Evolutionary conservation across 148 eudicot genomes (phyloP), one percentile per base, ranked within the genome.

Genomic region (Silene latifolia): DNA sequence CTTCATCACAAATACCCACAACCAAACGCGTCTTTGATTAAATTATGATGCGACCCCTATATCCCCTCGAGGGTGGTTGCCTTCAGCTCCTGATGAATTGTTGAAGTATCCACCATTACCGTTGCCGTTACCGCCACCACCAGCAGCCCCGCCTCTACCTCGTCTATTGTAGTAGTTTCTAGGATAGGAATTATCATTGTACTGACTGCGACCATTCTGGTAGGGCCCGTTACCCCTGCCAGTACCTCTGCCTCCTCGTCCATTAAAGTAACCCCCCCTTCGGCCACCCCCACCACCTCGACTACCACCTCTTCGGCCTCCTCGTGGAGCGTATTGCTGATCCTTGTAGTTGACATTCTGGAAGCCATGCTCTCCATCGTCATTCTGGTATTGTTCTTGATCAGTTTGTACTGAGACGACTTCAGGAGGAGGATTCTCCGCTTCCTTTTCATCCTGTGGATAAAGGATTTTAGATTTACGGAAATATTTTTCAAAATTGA

Each of bases 151-250:
- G 5, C 90, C 35, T 53, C 89, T 86, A 3, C 86, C 72, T 48
- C 86, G 67, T 23, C 83, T 74, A 63, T 80, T 42, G 80, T 85
- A 76, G 66, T 83, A 63, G 82, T 82, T 88, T 47, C 90, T 85
- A 0, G 88, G 89, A 58, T 86, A 85, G 76, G 83, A 86, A 70
- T 84, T 90, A 9, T 90, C 97, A 70, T 86, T 80, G 67, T 74
- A 86, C 77, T 89, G 97, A 79, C 71, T 73, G 62, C 92, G 89
- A 4, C 97, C 95, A 77, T 90, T 92, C 79, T 88, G 92, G 79
- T 90, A 86, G 44, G 77, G 72, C 4, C 92, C 89, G 39, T 86
- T 87, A 58, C 91, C 89, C 74, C 97, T 80, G 67, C 85, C 74
- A 59, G 77, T 71, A 68, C 90, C 87, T 39, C 97, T 85, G 46